These are phyloP conservation scores for Populus deltoides DNA, from an alignment of 345 rosid genomes.

Conservation along the genomic window DNA sequence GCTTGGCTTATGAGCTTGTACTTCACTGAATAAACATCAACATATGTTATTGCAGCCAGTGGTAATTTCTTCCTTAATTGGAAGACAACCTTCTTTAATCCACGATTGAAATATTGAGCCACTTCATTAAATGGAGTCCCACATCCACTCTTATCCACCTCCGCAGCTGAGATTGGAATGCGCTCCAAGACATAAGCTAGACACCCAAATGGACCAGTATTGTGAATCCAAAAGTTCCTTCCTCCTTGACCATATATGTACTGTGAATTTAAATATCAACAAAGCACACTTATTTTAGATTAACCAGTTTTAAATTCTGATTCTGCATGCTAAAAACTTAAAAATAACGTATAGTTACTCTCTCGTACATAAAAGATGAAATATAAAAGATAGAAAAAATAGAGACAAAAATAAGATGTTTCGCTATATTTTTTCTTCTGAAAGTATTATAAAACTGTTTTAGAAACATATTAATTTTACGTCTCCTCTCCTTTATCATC, in stretches of 20 bases:
- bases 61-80: slow-evolving; percentile 52
- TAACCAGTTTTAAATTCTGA: too few relatives aligned
- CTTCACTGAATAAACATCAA: slow-evolving; percentile 59
- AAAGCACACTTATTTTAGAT: too few relatives aligned
- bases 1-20: slow-evolving; percentile 50
- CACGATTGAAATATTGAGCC: slow-evolving; percentile 47
- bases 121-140: slow-evolving; percentile 60
- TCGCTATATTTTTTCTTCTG: too few relatives aligned
- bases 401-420: too few relatives aligned
- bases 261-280: slow-evolving; percentile 18
- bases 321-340: too few relatives aligned
- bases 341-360: too few relatives aligned
- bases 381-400: too few relatives aligned
- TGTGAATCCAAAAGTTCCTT: slow-evolving; percentile 75
- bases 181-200: slow-evolving; percentile 52
- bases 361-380: too few relatives aligned
- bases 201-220: slow-evolving; percentile 76
- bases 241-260: slow-evolving; percentile 57
- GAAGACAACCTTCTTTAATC: slow-evolving; percentile 34
- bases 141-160: slow-evolving; percentile 55
- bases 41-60: slow-evolving; percentile 53
- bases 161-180: slow-evolving; percentile 30
- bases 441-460: too few relatives aligned
- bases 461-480: too few relatives aligned
- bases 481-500: neutral